Evolutionary conservation across 139 green algal genomes (phyloP), one percentile per base, ranked within the genome.

Genomic region (Chlamydomonas incerta): DNA sequence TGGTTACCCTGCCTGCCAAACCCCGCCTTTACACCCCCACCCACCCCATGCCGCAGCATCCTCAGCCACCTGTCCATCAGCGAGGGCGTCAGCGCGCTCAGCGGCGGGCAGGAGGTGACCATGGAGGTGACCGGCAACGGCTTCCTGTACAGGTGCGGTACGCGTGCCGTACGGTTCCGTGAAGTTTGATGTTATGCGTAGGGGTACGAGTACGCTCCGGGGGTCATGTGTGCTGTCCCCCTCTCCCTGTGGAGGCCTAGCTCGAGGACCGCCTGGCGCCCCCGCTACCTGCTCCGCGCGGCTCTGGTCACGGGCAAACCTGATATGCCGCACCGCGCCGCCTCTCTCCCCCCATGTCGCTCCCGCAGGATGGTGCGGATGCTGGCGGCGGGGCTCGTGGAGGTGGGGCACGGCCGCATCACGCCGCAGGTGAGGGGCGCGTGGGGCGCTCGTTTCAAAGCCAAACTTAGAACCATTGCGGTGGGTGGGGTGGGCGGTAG

Each of bases 371-470:
- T 85, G 79, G 79, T 75, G 18, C 79, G 88, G 29, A 71, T 92
- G 81, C 83, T 90, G 62, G 85, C 81, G 20, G 85, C 88, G 0
- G 85, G 50, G 13, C 75, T 92, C 63, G 81, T 92, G 33, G 88
- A 92, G 80, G 85, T 92, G 62, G 88, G 88, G 23, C 88, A 92
- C 46, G 50, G 81, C 24, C 85, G 88, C 17, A 34, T 92, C 21
- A 80, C 37, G 0, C 75, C 81, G 0, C 26, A 50, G 41, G 41
- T 50, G 41, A 50, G 5, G 41, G 41, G 41, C 41, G 41, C 5
- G 41, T 50, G 41, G n/a, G n/a, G n/a, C n/a, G n/a, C n/a, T n/a
- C n/a, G n/a, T n/a, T n/a, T n/a, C n/a, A n/a, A n/a, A n/a, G n/a
- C n/a, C n/a, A n/a, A n/a, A n/a, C n/a, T n/a, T n/a, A n/a, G n/a